These are phyloP conservation scores for Aspergillus neoniger DNA, from an alignment of 2,329 filamentous ascomycete species.

Conservation along the genomic window DNA sequence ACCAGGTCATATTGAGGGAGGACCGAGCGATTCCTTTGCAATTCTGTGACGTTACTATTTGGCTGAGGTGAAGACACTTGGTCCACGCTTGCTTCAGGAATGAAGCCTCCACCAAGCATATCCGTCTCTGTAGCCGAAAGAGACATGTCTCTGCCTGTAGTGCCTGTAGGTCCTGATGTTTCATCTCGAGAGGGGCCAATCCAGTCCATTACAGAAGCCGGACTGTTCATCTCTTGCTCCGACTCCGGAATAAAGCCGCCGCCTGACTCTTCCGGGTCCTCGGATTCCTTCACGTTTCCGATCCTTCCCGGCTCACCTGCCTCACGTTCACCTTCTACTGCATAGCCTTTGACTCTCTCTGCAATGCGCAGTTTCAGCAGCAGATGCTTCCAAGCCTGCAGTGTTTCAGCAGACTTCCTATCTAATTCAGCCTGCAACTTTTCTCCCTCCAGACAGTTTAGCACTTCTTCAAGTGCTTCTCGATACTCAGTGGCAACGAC, in stretches of 20 bases:
- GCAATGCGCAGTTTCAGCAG: slow-evolving; percentile 67
- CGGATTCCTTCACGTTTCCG: slow-evolving; percentile 29
- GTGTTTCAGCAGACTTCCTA: slow-evolving; percentile 49
- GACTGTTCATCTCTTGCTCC: slow-evolving; percentile 17
- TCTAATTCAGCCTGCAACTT: slow-evolving; percentile 65
- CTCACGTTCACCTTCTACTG: slow-evolving; percentile 37
- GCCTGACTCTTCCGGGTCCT: slow-evolving; percentile 28
- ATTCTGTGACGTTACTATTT: background rate
- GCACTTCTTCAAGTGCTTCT: slow-evolving; percentile 70
- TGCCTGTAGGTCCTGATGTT: background rate
- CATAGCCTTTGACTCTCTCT: slow-evolving; percentile 68
- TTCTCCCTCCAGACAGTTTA: slow-evolving; percentile 68
- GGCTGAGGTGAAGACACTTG: background rate
- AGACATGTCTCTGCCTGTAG: background rate
- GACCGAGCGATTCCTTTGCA: background rate
- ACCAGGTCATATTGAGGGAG: slow-evolving; percentile 32
- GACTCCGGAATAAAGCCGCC: slow-evolving; percentile 45
- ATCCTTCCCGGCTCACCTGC: slow-evolving; percentile 42
- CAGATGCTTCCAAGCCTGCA: slow-evolving; percentile 62
- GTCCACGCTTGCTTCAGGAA: slow-evolving; percentile 11
- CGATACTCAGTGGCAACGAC: slow-evolving; percentile 72
- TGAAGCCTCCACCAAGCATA: slow-evolving; percentile 24
- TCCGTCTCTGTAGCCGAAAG: background rate
- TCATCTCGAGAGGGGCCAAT: background rate
- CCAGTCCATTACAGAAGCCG: background rate